Percentiles rank a stretch among this genome's conserved stretches.
phyloP scores from a whole-genome alignment of 139 green algal species.

The Klebsormidium nitens region DNA sequence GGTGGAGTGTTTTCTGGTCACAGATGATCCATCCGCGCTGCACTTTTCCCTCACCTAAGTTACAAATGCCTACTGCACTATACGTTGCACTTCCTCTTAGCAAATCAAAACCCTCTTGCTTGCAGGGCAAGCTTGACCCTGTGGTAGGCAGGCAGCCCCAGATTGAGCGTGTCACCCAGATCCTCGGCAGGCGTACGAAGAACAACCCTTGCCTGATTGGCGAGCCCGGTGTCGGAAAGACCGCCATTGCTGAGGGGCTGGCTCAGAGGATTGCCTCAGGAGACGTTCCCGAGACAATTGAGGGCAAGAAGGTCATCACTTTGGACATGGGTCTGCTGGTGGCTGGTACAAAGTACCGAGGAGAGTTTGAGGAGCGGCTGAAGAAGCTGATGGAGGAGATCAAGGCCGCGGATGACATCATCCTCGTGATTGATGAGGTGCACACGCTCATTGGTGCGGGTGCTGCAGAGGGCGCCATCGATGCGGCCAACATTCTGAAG shows the following conservation, averaged over 20 bases:
- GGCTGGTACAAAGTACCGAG: slow-evolving; percentile 98
- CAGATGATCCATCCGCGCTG: too few relatives aligned
- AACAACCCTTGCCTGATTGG: slow-evolving; percentile 99
- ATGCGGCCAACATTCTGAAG: slow-evolving; percentile 99
- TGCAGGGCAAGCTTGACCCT: slow-evolving; percentile 95
- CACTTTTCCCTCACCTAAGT: too few relatives aligned
- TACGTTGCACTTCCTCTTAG: too few relatives aligned
- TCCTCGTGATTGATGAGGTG: slow-evolving; percentile 92
- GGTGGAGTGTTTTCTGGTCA: too few relatives aligned
- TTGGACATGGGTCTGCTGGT: slow-evolving; percentile 99
- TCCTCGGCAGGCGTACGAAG: slow-evolving; percentile 94
- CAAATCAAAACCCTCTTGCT: too few relatives aligned
- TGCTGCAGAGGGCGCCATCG: slow-evolving; percentile 96
- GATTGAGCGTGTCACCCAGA: slow-evolving; percentile 98
- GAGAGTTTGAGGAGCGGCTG: slow-evolving; percentile 99
- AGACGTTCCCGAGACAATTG: slow-evolving; percentile 98
- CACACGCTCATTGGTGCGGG: slow-evolving; percentile 98
- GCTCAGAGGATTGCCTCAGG: slow-evolving; percentile 86
- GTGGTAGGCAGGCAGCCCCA: slow-evolving; percentile 91
- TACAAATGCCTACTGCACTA: too few relatives aligned
- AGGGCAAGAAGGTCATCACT: slow-evolving; percentile 97
- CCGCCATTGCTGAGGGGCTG: slow-evolving; percentile 95
- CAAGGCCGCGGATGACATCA: slow-evolving; percentile 98
- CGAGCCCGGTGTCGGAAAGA: slow-evolving; percentile 98
- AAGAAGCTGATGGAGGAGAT: slow-evolving; percentile 99